Evolutionary conservation across 169 alveolate species (phyloP), one percentile per base, ranked within the genome.

Genomic region (Cyclospora cayetanensis): DNA sequence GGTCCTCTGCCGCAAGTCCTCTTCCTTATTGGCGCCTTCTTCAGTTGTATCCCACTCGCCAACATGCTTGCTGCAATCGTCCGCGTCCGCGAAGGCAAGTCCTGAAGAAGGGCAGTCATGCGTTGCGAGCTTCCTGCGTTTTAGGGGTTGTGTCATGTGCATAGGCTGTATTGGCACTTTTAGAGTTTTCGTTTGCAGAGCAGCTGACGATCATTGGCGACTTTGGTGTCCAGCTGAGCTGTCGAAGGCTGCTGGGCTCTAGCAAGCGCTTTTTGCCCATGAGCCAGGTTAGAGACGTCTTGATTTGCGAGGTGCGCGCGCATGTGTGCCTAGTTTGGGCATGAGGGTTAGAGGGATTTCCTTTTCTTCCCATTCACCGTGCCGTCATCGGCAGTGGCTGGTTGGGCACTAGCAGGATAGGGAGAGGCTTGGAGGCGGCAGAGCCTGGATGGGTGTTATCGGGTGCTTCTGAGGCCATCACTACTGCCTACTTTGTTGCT

Each of bases 41-140:
- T 74, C 25, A 74, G 84, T 25, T 74, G 84, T 39, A 74, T 74
- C 41, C 84, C 84, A 15, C 0, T 74, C 2, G 84, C 65, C 2
- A 39, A 74, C 41, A 12, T 22, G 3, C 12, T 74, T 4, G 34
- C 84, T 41, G 84, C 84, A 37, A 12, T 74, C n/a, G 63, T 74
- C 11, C 60, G 84, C 4, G 63, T 74, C 18, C 31, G 84, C 15
- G 84, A 74, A 74, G 84, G 84, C 52, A 18, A 74, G 84, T 66
- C n/a, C n/a, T n/a, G n/a, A n/a, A n/a, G n/a, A n/a, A n/a, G n/a
- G n/a, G n/a, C n/a, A n/a, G n/a, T n/a, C n/a, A n/a, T n/a, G 60
- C 60, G 11, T 12, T 46, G 60, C 60, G 60, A 46, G 60, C 20
- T 46, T 22, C 11, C 25, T 46, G 60, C 11, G 25, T 46, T 22